A percentile compares a stretch with the other conserved stretches of the same genome.
Evolutionary conservation across 2,329 filamentous ascomycete genomes (phyloP).

Genomic region (Trichoderma sp.): DNA sequence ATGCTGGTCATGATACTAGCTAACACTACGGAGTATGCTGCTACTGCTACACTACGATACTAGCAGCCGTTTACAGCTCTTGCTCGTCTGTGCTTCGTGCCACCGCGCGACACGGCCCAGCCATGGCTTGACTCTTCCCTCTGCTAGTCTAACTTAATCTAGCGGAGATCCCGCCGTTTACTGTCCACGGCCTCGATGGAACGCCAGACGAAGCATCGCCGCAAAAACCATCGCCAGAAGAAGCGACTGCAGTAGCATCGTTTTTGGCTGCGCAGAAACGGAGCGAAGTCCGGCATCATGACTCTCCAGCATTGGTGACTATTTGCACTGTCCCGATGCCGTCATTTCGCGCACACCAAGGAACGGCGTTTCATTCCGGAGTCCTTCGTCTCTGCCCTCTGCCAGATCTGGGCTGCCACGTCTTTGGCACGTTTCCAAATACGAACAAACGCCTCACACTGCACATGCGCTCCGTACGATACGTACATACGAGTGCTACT

Average conservation of each 20-base stretch:
- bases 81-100: background rate
- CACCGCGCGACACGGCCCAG: background rate
- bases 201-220: background rate
- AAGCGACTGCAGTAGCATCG: constrained; percentile 8
- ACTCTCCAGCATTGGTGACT: background rate
- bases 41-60: background rate
- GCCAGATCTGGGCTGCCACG: constrained; percentile 19
- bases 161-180: constrained; percentile 5
- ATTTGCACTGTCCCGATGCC: background rate
- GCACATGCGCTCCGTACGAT: constrained; percentile 13
- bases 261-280: constrained; percentile 2
- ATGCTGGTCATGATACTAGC: background rate
- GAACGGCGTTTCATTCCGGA: constrained; percentile 1
- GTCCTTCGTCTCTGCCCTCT: constrained; percentile 1
- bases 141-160: constrained; percentile 8
- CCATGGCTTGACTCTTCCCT: background rate
- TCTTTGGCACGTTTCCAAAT: constrained; percentile 13
- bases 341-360: constrained; percentile 1
- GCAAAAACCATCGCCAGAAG: background rate
- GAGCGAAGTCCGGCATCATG: constrained; percentile 10
- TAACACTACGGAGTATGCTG: no score
- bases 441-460: constrained; percentile 17
- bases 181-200: background rate
- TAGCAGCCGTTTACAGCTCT: background rate
- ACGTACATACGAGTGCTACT: background rate